Evolutionary conservation across 768 basidiomycete genomes (phyloP), one percentile per base, ranked within the genome.

Genomic region (Tephrocybe sp.): DNA sequence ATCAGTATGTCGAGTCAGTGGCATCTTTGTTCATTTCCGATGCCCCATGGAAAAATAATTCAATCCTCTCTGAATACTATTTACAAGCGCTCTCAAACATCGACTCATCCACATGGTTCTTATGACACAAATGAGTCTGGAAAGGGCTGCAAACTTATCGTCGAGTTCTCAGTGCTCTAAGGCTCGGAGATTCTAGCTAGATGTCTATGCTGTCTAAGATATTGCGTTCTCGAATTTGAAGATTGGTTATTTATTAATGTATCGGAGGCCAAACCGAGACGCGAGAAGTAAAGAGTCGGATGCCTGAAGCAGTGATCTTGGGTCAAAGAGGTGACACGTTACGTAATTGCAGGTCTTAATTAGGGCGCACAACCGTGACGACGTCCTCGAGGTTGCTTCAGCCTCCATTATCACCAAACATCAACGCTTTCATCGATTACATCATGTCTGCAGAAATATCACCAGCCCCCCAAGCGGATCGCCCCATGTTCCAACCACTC

Each of bases 151-250:
- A 88, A 81, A 46, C 69, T 89, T 52, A 64, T 96, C 57, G 77
- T 94, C 62, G 96, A 98, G 69, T 98, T 92, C 68, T 95, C 92
- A 2, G n/a, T n/a, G n/a, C n/a, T n/a, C n/a, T n/a, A n/a, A n/a
- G n/a, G n/a, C n/a, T n/a, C n/a, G n/a, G n/a, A n/a, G n/a, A n/a
- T n/a, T n/a, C n/a, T n/a, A n/a, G n/a, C n/a, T n/a, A n/a, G n/a
- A n/a, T n/a, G n/a, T n/a, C n/a, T n/a, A n/a, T n/a, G n/a, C n/a
- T n/a, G n/a, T n/a, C n/a, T n/a, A n/a, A n/a, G n/a, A n/a, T n/a
- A n/a, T n/a, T n/a, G n/a, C n/a, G n/a, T n/a, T n/a, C n/a, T n/a
- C n/a, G n/a, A n/a, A n/a, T n/a, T n/a, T n/a, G n/a, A n/a, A n/a
- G n/a, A n/a, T n/a, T n/a, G n/a, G n/a, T n/a, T n/a, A n/a, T n/a